These are phyloP conservation scores for Lactifluus echinatus DNA, from an alignment of 768 basidiomycete genomes.

Conservation along the genomic window DNA sequence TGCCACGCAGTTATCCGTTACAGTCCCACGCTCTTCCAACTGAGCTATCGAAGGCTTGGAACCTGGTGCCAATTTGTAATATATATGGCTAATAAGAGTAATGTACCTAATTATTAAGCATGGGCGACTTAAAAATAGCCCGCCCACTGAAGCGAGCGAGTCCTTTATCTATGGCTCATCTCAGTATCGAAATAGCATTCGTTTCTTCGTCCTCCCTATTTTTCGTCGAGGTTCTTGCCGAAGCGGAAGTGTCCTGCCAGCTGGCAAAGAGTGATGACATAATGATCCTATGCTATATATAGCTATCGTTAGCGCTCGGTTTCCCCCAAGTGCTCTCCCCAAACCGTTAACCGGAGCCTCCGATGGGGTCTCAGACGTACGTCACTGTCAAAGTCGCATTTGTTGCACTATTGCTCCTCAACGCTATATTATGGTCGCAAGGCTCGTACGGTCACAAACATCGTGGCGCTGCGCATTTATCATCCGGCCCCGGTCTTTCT, in stretches of 20 bases:
- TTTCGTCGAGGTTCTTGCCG: background rate
- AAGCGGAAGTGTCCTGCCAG: background rate
- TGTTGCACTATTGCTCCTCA: conserved; percentile 42
- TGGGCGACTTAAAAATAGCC: background rate
- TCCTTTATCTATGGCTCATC: background rate
- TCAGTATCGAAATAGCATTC: background rate
- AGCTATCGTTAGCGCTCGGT: background rate
- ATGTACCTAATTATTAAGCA: background rate
- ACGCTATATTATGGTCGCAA: conserved; percentile 58
- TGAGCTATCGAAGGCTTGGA: conserved; percentile 27
- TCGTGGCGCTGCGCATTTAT: background rate
- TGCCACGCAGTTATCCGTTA: conserved; percentile 19
- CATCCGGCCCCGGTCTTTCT: background rate
- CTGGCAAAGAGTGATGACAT: background rate
- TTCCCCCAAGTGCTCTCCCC: background rate
- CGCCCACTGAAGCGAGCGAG: background rate
- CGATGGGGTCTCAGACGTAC: conserved; percentile 28
- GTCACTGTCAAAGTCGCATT: conserved; percentile 43
- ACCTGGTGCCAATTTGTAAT: background rate
- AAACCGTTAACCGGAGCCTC: background rate
- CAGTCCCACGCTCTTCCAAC: conserved; percentile 31
- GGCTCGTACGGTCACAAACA: conserved; percentile 24
- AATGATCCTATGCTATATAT: background rate
- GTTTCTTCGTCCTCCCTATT: background rate
- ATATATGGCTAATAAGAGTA: background rate